A percentile compares a stretch with the other conserved stretches of the same genome.
Conservation (phyloP, 345 rosid genomes). For the Eucalyptus cloeziana region DNA sequence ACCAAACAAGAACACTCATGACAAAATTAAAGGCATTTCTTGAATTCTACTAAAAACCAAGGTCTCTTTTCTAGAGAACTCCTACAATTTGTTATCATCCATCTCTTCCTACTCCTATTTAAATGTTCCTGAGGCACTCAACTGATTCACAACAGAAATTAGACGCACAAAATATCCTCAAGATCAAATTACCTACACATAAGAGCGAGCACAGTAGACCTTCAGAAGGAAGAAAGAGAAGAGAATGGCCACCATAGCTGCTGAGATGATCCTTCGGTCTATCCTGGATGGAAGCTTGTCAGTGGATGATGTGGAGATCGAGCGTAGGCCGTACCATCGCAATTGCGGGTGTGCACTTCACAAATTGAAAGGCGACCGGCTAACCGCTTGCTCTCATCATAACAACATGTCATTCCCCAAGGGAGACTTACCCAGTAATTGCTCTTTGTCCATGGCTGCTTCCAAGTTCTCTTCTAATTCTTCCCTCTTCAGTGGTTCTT, state of each 20-base stretch:
- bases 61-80: background rate
- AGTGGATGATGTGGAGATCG: background rate
- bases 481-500: background rate
- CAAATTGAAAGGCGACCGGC: background rate
- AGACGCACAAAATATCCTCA: background rate
- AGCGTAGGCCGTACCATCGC: constrained; percentile 1
- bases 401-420: background rate
- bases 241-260: background rate
- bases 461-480: background rate
- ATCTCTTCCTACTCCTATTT: background rate
- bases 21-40: background rate
- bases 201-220: background rate
- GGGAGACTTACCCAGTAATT: background rate
- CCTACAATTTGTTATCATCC: background rate
- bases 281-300: background rate
- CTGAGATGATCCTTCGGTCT: background rate
- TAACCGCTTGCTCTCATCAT: background rate
- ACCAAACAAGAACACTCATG: background rate
- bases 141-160: background rate
- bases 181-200: background rate
- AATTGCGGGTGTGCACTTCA: constrained; percentile 4
- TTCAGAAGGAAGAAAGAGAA: background rate
- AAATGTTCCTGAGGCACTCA: background rate
- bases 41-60: background rate
- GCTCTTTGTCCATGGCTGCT: background rate